phyloP scores from a whole-genome alignment of 2,329 filamentous ascomycete genomes.

The Fusarium sp. region DNA sequence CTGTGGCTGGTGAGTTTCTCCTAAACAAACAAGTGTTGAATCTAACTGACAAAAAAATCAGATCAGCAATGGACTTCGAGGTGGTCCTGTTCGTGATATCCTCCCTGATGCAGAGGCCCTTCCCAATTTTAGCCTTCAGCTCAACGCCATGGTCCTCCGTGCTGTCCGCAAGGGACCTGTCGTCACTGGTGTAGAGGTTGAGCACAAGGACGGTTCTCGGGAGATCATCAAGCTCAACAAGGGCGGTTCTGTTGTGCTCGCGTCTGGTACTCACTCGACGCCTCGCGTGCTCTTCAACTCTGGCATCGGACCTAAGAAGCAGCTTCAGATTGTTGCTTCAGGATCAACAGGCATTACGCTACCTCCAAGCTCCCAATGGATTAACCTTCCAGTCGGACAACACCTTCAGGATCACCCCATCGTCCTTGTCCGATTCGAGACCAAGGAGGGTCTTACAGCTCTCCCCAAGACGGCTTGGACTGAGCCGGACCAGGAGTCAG shows the following conservation, averaged over 20 bases:
- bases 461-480: constrained; percentile 41
- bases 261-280: constrained; percentile 74
- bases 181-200: constrained; percentile 74
- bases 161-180: constrained; percentile 71
- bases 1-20: constrained; percentile 60
- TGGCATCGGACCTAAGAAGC: constrained; percentile 72
- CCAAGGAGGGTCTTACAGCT: constrained; percentile 36
- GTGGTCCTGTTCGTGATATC: constrained; percentile 76
- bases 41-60: constrained; percentile 42
- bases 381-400: constrained; percentile 67
- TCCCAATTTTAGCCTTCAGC: constrained; percentile 73
- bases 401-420: constrained; percentile 65
- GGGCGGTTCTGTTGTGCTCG: constrained; percentile 72
- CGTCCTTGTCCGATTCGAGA: constrained; percentile 41
- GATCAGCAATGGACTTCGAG: constrained; percentile 73
- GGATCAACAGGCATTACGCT: constrained; percentile 62
- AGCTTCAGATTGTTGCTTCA: constrained; percentile 59
- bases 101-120: constrained; percentile 68
- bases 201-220: constrained; percentile 58
- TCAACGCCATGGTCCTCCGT: constrained; percentile 71
- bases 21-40: no score
- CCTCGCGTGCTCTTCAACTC: constrained; percentile 70
- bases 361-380: constrained; percentile 63
- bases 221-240: constrained; percentile 72
- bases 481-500: constrained; percentile 32